Evolutionary conservation across 805 yeast species (phyloP).

Genomic region (Saccharomycopsis sp.): DNA sequence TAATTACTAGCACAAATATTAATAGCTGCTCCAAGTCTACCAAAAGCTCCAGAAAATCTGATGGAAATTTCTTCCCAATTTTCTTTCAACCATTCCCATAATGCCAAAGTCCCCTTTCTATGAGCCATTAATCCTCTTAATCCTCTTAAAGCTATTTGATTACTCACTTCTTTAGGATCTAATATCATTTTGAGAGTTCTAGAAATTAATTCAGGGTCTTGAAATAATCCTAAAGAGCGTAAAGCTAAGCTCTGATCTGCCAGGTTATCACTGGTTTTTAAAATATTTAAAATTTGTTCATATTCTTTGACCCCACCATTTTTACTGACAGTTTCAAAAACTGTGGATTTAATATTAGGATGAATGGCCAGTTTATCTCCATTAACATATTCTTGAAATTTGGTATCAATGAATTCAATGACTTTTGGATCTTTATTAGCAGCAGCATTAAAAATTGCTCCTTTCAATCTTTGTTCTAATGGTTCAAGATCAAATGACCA

Average conservation of each 20-base stretch:
- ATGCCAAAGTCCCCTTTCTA: slow-evolving; percentile 51
- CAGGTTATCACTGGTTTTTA: slow-evolving; percentile 46
- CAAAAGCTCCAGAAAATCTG: slow-evolving; percentile 68
- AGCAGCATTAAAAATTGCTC: slow-evolving; percentile 51
- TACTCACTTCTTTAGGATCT: slow-evolving; percentile 46
- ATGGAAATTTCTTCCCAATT: slow-evolving; percentile 66
- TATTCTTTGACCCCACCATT: slow-evolving; percentile 52
- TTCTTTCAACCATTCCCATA: slow-evolving; percentile 62
- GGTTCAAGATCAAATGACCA: slow-evolving; percentile 46
- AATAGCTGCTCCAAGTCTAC: slow-evolving; percentile 72
- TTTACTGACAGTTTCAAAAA: slow-evolving; percentile 55
- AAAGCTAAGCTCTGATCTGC: slow-evolving; percentile 67
- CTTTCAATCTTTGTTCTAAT: slow-evolving; percentile 56
- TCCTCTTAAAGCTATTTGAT: slow-evolving; percentile 69
- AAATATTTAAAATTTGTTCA: slow-evolving; percentile 50
- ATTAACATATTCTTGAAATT: slow-evolving; percentile 41
- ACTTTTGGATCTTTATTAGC: slow-evolving; percentile 41
- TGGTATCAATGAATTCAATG: slow-evolving; percentile 26
- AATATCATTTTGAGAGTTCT: slow-evolving; percentile 48
- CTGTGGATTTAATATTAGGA: slow-evolving; percentile 60
- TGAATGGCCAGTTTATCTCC: slow-evolving; percentile 64
- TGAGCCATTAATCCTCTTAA: slow-evolving; percentile 61
- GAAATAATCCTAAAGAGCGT: slow-evolving; percentile 56
- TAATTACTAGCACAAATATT: slow-evolving; percentile 49
- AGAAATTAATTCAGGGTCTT: slow-evolving; percentile 38